A percentile compares a stretch with the other conserved stretches of the same genome.
Conservation (phyloP, 2,329 filamentous ascomycete species). For the Calonectria multiphialidica region DNA sequence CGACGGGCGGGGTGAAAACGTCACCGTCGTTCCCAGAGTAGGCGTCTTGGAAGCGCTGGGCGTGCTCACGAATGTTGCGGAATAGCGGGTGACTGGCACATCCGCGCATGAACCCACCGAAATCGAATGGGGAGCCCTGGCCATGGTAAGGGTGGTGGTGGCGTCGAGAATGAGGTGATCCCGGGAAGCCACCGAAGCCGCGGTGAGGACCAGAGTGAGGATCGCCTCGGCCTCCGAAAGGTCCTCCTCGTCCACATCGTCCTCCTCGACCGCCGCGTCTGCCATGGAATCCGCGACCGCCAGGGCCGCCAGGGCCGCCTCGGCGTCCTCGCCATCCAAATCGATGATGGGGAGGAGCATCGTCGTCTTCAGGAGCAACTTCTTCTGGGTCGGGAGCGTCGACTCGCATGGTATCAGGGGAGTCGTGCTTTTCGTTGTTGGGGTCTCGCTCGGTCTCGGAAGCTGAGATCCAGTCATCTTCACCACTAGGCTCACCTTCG, state of each 20-base stretch:
- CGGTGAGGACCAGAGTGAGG: conserved; percentile 40
- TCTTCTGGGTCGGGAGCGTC: conserved; percentile 49
- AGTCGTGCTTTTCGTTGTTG: conserved; percentile 49
- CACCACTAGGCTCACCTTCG: conserved; percentile 34
- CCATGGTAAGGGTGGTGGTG: conserved; percentile 19
- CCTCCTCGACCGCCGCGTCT: conserved; percentile 35
- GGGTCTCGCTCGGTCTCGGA: conserved; percentile 38
- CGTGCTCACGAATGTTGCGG: conserved; percentile 54
- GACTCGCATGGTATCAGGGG: conserved; percentile 49
- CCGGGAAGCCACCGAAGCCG: conserved; percentile 41
- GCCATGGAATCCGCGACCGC: conserved; percentile 34
- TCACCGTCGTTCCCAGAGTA: conserved; percentile 40
- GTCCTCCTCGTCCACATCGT: conserved; percentile 35
- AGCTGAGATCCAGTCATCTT: conserved; percentile 25
- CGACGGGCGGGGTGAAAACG: conserved; percentile 74
- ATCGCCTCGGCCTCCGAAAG: conserved; percentile 27
- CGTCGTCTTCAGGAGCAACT: conserved; percentile 46
- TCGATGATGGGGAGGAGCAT: conserved; percentile 35
- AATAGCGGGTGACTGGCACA: conserved; percentile 58
- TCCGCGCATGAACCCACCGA: conserved; percentile 54
- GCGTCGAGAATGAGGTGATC: conserved; percentile 19
- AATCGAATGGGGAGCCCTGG: conserved; percentile 49
- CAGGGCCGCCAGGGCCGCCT: conserved; percentile 31
- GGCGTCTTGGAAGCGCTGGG: conserved; percentile 41
- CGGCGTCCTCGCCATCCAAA: conserved; percentile 38